Evolutionary conservation across 2,329 filamentous ascomycete genomes (phyloP).

Genomic region (Cordyceps farinosa): DNA sequence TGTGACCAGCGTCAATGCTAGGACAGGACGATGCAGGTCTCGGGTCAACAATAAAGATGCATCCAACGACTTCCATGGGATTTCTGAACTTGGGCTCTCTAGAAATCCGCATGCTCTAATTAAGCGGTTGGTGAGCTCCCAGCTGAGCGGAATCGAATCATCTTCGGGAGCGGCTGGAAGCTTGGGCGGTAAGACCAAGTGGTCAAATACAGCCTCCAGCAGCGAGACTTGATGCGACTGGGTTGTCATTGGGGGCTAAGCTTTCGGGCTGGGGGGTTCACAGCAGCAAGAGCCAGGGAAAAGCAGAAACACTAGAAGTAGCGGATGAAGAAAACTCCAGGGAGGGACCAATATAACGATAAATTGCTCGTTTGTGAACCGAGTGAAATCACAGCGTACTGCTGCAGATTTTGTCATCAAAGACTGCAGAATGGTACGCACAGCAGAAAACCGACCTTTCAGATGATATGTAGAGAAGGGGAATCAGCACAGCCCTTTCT

Average conservation of each 20-base stretch:
- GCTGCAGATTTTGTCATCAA: background rate
- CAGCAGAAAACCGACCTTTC: background rate
- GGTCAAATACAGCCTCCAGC: background rate
- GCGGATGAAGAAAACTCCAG: too few species aligned
- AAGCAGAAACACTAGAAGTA: too few species aligned
- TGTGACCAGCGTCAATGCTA: background rate
- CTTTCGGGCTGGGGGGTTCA: background rate
- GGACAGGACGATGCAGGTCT: background rate
- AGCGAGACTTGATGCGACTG: background rate
- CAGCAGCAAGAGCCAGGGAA: too few species aligned
- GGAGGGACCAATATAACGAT: too few species aligned
- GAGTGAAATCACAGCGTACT: background rate
- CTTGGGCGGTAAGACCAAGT: slow-evolving; percentile 6
- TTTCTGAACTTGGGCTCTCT: background rate
- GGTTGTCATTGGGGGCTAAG: background rate
- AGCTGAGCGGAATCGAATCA: background rate
- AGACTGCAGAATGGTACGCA: background rate
- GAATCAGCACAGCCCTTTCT: background rate
- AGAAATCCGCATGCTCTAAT: background rate
- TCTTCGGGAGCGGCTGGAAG: background rate
- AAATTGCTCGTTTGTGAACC: too few species aligned
- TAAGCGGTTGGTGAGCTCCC: background rate
- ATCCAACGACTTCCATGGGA: background rate
- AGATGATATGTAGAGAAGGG: background rate
- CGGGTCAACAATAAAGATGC: background rate